Evolutionary conservation across 2,329 filamentous ascomycete genomes (phyloP).

Genomic region (Aspergillus caelatus): DNA sequence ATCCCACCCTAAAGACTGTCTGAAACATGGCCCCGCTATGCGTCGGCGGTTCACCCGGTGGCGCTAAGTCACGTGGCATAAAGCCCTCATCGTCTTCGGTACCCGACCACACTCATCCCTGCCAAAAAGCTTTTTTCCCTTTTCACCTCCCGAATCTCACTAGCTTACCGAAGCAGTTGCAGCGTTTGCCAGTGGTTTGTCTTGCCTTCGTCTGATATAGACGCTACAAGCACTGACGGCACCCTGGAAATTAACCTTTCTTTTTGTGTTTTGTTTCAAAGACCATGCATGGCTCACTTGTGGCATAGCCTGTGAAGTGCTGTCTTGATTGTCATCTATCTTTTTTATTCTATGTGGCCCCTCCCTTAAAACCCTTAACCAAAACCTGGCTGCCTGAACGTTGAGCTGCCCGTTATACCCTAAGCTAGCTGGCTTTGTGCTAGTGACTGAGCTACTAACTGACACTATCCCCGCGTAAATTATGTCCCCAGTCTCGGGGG

Average conservation of each 20-base stretch:
- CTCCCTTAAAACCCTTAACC: background rate
- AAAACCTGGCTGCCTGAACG: background rate
- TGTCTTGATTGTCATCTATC: background rate
- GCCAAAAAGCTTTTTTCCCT: background rate
- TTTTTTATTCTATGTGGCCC: background rate
- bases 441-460: constrained; percentile 1
- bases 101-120: constrained; percentile 5
- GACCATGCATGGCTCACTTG: background rate
- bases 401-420: background rate
- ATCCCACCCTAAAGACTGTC: constrained; percentile 16
- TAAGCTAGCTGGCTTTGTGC: constrained; percentile 3
- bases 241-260: background rate
- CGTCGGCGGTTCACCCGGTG: constrained; percentile 1
- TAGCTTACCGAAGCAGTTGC: background rate
- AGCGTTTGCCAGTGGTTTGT: background rate
- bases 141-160: background rate
- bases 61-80: constrained; percentile 3
- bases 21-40: constrained; percentile 12
- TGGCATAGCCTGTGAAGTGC: background rate
- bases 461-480: background rate
- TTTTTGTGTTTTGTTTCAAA: background rate
- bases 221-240: background rate
- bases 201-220: background rate
- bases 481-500: constrained; percentile 65
- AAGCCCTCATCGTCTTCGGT: background rate